Conservation (phyloP, 768 basidiomycete genomes). For the Asterophora parasitica region DNA sequence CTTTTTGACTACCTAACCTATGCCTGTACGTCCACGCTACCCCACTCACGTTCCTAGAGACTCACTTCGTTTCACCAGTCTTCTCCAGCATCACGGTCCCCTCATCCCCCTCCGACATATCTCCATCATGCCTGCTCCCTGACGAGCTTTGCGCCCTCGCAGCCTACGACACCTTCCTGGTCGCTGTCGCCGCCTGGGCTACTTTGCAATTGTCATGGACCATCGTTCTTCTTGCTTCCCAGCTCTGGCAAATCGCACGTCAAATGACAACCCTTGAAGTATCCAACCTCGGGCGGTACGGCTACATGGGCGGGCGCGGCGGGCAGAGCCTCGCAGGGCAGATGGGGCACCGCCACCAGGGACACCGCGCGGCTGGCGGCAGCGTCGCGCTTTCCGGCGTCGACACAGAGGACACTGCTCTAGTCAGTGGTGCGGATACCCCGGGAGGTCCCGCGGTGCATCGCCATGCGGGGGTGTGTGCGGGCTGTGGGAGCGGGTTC, state of each 20-base stretch:
- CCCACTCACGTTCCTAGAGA: background rate
- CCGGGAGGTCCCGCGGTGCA: conserved; percentile 32
- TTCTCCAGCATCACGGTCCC: conserved; percentile 44
- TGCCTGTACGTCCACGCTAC: conserved; percentile 53
- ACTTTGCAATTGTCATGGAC: conserved; percentile 97
- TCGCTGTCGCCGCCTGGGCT: conserved; percentile 78
- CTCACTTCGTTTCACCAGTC: conserved; percentile 32
- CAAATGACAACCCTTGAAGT: conserved; percentile 98
- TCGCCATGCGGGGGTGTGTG: conserved; percentile 39
- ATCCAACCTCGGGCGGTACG: conserved; percentile 89
- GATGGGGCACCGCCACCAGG: conserved; percentile 70
- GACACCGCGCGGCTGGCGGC: conserved; percentile 18
- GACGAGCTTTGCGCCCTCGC: conserved; percentile 65
- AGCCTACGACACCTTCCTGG: conserved; percentile 75
- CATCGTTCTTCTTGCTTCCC: conserved; percentile 74
- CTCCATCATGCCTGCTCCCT: conserved; percentile 66
- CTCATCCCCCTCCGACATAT: conserved; percentile 34
- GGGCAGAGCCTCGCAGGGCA: conserved; percentile 62
- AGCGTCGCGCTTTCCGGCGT: conserved; percentile 34
- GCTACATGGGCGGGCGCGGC: conserved; percentile 93
- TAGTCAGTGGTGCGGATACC: conserved; percentile 25
- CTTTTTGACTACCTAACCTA: conserved; percentile 83
- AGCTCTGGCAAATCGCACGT: conserved; percentile 87
- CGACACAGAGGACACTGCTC: conserved; percentile 43
- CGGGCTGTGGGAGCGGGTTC: conserved; percentile 56